Evolutionary conservation across 139 green algal species (phyloP).

Genomic region (Chlamydomonas applanata): DNA sequence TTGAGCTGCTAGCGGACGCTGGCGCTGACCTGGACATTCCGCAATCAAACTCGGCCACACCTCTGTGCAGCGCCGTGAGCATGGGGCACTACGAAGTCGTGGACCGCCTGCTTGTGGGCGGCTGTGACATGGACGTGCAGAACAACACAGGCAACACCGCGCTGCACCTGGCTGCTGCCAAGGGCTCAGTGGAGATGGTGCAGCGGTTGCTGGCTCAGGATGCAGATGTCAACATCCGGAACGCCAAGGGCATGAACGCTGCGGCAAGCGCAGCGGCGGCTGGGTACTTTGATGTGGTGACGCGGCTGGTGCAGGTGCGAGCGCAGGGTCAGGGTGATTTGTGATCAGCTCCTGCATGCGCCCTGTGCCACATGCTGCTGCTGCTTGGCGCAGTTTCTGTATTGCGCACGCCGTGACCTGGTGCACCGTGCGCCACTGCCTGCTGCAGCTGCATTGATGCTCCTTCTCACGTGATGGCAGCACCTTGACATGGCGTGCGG

Average conservation of each 20-base stretch:
- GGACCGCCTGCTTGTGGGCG: background rate
- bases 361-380: too few relatives aligned
- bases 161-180: background rate
- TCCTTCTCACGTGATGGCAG: too few relatives aligned
- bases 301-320: constrained; percentile 25
- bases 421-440: too few relatives aligned
- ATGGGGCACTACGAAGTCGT: background rate
- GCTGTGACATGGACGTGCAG: background rate
- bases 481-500: too few relatives aligned
- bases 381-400: too few relatives aligned
- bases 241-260: background rate
- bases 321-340: constrained; percentile 13
- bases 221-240: background rate
- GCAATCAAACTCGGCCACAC: background rate
- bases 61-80: background rate
- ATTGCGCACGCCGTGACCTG: too few relatives aligned
- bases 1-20: constrained; percentile 7
- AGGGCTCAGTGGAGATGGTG: constrained; percentile 15
- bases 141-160: constrained; percentile 21
- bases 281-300: constrained; percentile 30
- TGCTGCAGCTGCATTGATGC: too few relatives aligned
- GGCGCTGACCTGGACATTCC: constrained; percentile 16
- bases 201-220: background rate
- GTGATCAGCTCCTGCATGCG: background rate
- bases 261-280: background rate